Base-by-base conservation (phyloP, 257 asterid genomes). In the Solanum neorickii region DNA sequence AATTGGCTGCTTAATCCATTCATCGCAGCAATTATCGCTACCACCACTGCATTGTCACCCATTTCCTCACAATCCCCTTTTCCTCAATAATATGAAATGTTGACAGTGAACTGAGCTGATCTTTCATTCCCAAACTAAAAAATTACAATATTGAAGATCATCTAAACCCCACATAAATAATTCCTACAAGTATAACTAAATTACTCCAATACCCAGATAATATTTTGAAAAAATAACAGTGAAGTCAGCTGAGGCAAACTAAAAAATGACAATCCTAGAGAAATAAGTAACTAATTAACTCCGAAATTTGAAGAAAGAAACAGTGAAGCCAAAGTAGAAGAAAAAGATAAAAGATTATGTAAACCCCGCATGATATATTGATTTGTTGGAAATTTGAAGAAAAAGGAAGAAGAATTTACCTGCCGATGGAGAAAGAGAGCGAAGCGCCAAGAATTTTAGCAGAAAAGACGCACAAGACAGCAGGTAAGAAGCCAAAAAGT, bases 361-460 rank as follows among this genome's bases (percentile, higher is more conserved):
- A 52, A 52, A 16, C 23, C 62, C 62, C 62, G 18, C 62, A 52
- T 52, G 18, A 37, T 37, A 5, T 37, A 37, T 37, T 37, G 39
- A n/a, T 62, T 62, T 62, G 70, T n/a, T n/a, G 31, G 16, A 62
- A 12, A 65, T 65, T 65, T 5, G 73, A 65, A 65, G 12, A 65
- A 25, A 65, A 12, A 56, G 25, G 44, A 77, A 70, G 85, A 77
- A 25, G 44, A 29, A 15, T 60, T 15, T 7, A 86, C 87, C 99
- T 94, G 94, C 99, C 99, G 88, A 97, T 95, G 94, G 95, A 95
- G 94, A 97, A 95, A 89, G 99, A 97, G 88, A 95, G 95, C 3
- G 99, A 95, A 31, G 99, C 98, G 12, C 96, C 99, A 84, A 97
- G 96, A 82, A 97, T 83, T 94, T 97, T 97, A 16, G 98, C 99